A percentile compares a stretch with the other conserved stretches of the same genome.
These are phyloP conservation scores for Ganoderma lingzhi DNA, from an alignment of 1,284 basidiomycete genomes.

Conservation along the genomic window DNA sequence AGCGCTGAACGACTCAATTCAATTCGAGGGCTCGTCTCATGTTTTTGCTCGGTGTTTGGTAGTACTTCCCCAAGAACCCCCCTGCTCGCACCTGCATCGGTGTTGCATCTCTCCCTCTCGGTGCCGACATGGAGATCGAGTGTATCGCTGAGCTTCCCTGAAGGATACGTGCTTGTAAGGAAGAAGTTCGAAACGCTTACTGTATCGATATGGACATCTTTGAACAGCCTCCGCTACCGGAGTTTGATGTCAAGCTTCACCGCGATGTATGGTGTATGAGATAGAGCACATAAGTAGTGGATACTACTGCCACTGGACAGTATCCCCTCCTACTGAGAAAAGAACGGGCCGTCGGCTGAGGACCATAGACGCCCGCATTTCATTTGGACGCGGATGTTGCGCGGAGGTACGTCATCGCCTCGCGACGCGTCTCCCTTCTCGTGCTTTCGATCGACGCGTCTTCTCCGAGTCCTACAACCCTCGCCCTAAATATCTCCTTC, in stretches of 20 bases:
- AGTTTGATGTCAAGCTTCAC: background rate
- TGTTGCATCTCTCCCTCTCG: conserved; percentile 64
- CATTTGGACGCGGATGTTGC: too few species aligned
- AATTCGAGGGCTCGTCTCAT: background rate
- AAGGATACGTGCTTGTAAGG: background rate
- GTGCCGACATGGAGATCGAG: conserved; percentile 73
- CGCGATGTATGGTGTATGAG: background rate
- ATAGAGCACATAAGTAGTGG: background rate
- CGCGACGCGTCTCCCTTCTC: conserved; percentile 13
- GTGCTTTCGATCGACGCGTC: conserved; percentile 7
- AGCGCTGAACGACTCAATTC: conserved; percentile 13
- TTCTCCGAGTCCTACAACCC: background rate
- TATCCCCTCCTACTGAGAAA: too few species aligned
- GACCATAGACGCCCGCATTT: background rate
- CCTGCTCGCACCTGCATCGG: conserved; percentile 75
- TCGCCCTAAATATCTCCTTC: background rate
- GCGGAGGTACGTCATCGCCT: conserved; percentile 13
- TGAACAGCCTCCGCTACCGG: background rate
- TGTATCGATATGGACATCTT: conserved; percentile 6
- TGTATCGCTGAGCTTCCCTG: conserved; percentile 60
- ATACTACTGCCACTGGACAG: too few species aligned
- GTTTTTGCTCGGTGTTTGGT: background rate
- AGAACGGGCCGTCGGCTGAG: background rate
- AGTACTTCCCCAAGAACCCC: conserved; percentile 58
- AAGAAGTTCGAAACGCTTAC: background rate